phyloP scores from a whole-genome alignment of 805 yeast species.

The Saturnispora galanensis region DNA sequence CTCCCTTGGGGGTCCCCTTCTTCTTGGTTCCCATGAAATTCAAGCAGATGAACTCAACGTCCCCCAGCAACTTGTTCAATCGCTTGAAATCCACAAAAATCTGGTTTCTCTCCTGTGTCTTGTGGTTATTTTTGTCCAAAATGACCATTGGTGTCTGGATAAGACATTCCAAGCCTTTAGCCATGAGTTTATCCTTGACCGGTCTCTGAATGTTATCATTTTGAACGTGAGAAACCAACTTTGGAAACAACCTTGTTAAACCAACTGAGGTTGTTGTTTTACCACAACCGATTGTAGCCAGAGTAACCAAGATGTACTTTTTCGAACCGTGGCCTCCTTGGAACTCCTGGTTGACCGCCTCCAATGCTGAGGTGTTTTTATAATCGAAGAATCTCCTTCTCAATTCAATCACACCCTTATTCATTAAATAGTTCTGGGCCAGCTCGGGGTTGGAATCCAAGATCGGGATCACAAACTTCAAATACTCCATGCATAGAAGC shows the following conservation, averaged over 20 bases:
- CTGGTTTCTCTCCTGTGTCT: conserved; percentile 56
- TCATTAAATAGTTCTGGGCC: conserved; percentile 36
- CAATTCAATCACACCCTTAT: conserved; percentile 65
- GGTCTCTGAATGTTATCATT: conserved; percentile 61
- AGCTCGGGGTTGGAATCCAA: conserved; percentile 41
- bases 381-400: conserved; percentile 54
- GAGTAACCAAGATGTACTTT: conserved; percentile 58
- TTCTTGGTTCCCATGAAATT: conserved; percentile 38
- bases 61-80: conserved; percentile 34
- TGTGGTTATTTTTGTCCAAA: conserved; percentile 79
- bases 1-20: conserved; percentile 19
- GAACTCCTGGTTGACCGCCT: conserved; percentile 28
- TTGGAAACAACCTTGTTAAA: conserved; percentile 41
- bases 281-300: conserved; percentile 92
- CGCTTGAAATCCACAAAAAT: conserved; percentile 43
- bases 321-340: conserved; percentile 31
- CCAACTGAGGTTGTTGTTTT: conserved; percentile 76
- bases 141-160: conserved; percentile 43
- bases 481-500: conserved; percentile 53
- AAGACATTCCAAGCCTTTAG: conserved; percentile 34
- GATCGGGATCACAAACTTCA: conserved; percentile 53
- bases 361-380: conserved; percentile 48
- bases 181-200: conserved; percentile 41
- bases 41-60: conserved; percentile 53
- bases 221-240: conserved; percentile 61